These are phyloP conservation scores for Rhizopogon roseolus DNA, from an alignment of 768 basidiomycete genomes.

Conservation along the genomic window DNA sequence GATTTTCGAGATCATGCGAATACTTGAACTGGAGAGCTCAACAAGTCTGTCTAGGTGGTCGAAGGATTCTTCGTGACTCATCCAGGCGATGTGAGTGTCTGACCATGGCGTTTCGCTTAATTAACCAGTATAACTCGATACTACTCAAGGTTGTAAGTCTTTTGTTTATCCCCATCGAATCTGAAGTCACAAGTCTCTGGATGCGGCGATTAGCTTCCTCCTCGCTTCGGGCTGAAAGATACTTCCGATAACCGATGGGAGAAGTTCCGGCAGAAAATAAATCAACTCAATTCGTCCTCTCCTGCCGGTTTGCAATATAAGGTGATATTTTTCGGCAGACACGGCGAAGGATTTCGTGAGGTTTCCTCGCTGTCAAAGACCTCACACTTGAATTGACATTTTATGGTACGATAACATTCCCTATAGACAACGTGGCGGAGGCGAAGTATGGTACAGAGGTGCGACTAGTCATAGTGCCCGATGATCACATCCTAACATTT, in stretches of 20 bases:
- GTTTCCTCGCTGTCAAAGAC: constrained; percentile 32
- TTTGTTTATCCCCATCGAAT: background rate
- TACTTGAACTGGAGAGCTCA: background rate
- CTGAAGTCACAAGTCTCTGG: background rate
- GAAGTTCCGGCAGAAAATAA: constrained; percentile 36
- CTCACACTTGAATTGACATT: constrained; percentile 46
- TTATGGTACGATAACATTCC: constrained; percentile 30
- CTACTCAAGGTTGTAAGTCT: background rate
- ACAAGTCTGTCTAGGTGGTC: background rate
- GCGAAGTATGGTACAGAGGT: constrained; percentile 57
- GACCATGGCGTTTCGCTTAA: background rate
- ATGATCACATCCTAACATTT: background rate
- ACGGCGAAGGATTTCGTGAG: constrained; percentile 73
- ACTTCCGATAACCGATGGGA: constrained; percentile 44
- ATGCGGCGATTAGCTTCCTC: constrained; percentile 37
- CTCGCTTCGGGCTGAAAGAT: constrained; percentile 57
- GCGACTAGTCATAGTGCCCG: background rate
- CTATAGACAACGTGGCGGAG: constrained; percentile 63
- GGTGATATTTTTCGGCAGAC: constrained; percentile 60
- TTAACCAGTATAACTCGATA: background rate
- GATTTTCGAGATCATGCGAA: background rate
- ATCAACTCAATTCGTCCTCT: constrained; percentile 40
- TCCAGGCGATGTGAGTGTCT: background rate
- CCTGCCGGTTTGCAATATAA: constrained; percentile 45
- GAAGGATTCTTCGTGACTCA: background rate